These are phyloP conservation scores for Rhodotorula kratochvilovae DNA, from an alignment of 768 basidiomycete species.

Conservation along the genomic window DNA sequence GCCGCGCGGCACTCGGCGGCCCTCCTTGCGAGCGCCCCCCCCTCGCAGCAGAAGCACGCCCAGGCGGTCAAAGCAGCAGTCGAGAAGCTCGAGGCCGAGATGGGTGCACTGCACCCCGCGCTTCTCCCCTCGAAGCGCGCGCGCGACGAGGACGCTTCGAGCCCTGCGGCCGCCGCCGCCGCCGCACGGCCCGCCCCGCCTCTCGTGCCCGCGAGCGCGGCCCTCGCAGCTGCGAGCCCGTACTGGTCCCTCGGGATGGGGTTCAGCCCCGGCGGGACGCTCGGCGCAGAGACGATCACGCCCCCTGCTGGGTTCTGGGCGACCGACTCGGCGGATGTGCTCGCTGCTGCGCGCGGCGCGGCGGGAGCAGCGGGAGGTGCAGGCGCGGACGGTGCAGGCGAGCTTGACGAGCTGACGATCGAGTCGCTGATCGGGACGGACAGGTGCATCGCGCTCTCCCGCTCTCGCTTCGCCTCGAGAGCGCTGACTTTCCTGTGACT, in stretches of 20 bases:
- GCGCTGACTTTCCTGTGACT: too few species aligned
- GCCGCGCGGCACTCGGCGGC: slow-evolving; percentile 19
- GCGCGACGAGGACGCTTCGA: neutral
- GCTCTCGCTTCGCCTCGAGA: neutral
- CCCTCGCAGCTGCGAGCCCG: too few species aligned
- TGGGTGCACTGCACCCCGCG: neutral
- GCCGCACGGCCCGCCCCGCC: neutral
- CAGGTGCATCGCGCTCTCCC: neutral
- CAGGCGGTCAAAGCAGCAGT: slow-evolving; percentile 17
- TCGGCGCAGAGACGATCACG: neutral
- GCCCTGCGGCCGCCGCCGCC: neutral
- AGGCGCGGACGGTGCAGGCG: neutral
- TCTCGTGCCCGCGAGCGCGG: too few species aligned
- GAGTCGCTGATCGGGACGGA: slow-evolving; percentile 21
- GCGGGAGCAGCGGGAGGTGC: neutral
- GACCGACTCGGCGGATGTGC: neutral
- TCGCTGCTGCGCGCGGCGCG: neutral
- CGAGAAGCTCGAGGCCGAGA: slow-evolving; percentile 14
- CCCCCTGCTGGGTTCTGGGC: neutral
- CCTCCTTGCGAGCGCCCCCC: slow-evolving; percentile 20
- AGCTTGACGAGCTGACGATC: slow-evolving; percentile 9
- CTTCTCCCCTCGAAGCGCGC: neutral
- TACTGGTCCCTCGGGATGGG: neutral
- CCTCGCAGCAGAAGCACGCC: slow-evolving; percentile 8
- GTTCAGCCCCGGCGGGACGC: neutral